These are phyloP conservation scores for Vanrija humicola DNA, from an alignment of 1,284 basidiomycete genomes.

Conservation along the genomic window DNA sequence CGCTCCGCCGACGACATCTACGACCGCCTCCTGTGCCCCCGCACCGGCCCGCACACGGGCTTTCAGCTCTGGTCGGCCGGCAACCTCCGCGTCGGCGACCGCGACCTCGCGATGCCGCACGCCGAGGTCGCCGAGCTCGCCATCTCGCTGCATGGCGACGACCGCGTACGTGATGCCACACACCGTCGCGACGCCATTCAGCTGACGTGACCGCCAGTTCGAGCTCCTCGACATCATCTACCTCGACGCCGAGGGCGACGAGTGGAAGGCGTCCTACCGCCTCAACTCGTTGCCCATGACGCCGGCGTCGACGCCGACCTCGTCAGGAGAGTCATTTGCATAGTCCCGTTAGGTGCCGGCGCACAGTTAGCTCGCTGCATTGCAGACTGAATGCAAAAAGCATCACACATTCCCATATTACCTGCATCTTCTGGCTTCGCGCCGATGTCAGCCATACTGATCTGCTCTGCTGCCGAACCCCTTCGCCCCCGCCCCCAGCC, in stretches of 20 bases:
- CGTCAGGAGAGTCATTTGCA: not conserved
- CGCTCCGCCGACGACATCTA: conserved; percentile 33
- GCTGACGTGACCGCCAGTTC: conserved; percentile 21
- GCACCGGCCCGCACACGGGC: conserved; percentile 17
- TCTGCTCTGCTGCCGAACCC: too few species aligned
- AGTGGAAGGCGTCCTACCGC: conserved; percentile 44
- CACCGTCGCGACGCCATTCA: not conserved
- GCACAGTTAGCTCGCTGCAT: not conserved
- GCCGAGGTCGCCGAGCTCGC: conserved; percentile 31
- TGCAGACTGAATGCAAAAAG: too few species aligned
- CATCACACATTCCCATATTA: not conserved
- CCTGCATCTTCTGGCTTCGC: too few species aligned
- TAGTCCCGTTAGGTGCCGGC: not conserved
- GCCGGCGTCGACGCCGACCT: conserved; percentile 9
- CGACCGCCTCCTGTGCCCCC: conserved; percentile 24
- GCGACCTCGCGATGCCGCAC: conserved; percentile 31
- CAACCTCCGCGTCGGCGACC: conserved; percentile 32
- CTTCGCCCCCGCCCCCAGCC: not conserved
- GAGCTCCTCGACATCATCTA: conserved; percentile 29
- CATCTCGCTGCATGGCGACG: conserved; percentile 24
- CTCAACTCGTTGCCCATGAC: conserved; percentile 6
- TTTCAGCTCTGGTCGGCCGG: conserved; percentile 43
- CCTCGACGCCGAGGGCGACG: conserved; percentile 37
- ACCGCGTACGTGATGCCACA: conserved; percentile 27
- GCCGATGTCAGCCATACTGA: too few species aligned